Evolutionary conservation across 2,329 filamentous ascomycete species (phyloP), one percentile per base, ranked within the genome.

Genomic region (Colletotrichum siamense): DNA sequence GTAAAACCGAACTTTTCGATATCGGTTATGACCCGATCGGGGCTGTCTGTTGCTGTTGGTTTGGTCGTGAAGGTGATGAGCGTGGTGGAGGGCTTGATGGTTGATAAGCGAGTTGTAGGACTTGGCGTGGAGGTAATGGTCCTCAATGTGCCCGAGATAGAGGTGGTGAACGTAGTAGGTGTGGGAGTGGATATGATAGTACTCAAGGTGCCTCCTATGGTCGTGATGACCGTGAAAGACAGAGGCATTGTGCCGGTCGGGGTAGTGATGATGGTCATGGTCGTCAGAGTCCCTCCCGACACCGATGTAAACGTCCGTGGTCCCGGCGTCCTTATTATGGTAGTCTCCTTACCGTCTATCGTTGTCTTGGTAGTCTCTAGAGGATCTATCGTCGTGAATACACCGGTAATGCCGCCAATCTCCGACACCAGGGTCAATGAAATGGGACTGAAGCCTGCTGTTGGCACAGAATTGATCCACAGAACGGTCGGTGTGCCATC

Each of bases 121-220:
- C 78, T 66, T 1, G 81, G 82, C 1, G 82, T 83, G 1, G 81
- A 81, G 6, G 80, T 80, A 36, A 83, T 76, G 12, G 83, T 83
- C 5, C 79, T 80, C 4, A 80, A 75, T 16, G 66, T 80, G 16
- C 82, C 82, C 3, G 81, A 81, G n/a, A 82, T 78, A 6, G 80
- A 80, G 4, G 79, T 82, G 2, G 81, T 69, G 18, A 79, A 61
- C 2, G 80, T 81, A 2, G 79, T 80, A 1, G 80, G 80, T 2
- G 71, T 39, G 2, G 67, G 76, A 3, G 73, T 77, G 16, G 71
- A 74, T 3, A 77, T 26, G 18, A 75, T 55, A 24, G 59, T 78
- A 30, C 24, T 77, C 2, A 79, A 65, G 3, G 78, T 83, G 44
- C 77, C 77, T 1, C 80, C 82, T 15, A 79, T 79, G 0, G 82